Evolutionary conservation across 1,284 basidiomycete genomes (phyloP), one percentile per base, ranked within the genome.

Genomic region (Lignosus rhinocerotis): DNA sequence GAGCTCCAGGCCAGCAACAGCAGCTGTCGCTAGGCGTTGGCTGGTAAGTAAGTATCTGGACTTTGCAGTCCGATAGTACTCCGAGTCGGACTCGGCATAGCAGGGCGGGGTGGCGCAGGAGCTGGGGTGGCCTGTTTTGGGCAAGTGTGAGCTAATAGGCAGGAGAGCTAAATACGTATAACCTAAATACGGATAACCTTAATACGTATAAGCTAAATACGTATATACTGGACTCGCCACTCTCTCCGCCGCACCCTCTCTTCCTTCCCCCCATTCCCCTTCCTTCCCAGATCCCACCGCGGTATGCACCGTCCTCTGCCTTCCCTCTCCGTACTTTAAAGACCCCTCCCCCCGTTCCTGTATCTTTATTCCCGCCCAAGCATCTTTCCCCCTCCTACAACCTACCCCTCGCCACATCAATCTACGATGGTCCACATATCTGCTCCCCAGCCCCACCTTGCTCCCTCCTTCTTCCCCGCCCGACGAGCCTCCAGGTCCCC

Each of bases 391-490:
- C 52, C 33, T 55, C 32, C 55, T 33, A 45, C 53, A 42, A 42
- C 19, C 39, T 51, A n/a, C 32, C 58, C 17, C 61, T 46, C 56
- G 41, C 41, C 34, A 56, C 54, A 36, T 32, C 50, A 51, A 32
- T 42, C 50, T 33, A n/a, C 50, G 10, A 66, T 64, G 56, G 61
- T 60, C 56, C 49, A 61, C 58, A 67, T 70, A 43, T 36, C 64
- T 43, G 65, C 69, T 38, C 69, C 70, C 16, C 58, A 65, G 47
- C 68, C 70, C 31, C 69, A 66, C 53, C 53, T 60, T 42, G 68
- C 67, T 17, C 59, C 59, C 43, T 36, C 62, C 21, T 50, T 60
- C 55, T 33, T 43, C 52, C 2, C 63, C 50, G 21, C 51, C 43
- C 46, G 54, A 61, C 25, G 51, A 47, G 30, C 58, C 41, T n/a